These are phyloP conservation scores for Anisogramma anomala DNA, from an alignment of 2,329 filamentous ascomycete genomes.

Conservation along the genomic window DNA sequence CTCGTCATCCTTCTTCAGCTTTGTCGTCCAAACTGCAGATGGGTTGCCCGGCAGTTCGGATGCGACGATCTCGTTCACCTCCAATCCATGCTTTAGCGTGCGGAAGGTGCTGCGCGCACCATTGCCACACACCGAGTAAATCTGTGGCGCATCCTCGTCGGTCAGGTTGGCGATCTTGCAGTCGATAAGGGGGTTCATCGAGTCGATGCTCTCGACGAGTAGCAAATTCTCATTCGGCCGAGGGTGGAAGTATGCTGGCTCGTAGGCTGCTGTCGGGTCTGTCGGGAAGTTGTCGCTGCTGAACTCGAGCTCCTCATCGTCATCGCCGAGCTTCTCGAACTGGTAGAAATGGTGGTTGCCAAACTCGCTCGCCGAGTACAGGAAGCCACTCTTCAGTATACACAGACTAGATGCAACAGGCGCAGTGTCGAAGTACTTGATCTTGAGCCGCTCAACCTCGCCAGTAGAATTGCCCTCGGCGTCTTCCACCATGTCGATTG, in stretches of 20 bases:
- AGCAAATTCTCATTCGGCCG: conserved; percentile 70
- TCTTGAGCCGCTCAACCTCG: conserved; percentile 71
- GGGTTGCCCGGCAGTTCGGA: conserved; percentile 83
- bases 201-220: conserved; percentile 72
- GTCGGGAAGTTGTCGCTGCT: conserved; percentile 70
- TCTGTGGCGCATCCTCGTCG: conserved; percentile 88
- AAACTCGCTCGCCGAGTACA: conserved; percentile 84
- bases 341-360: conserved; percentile 94
- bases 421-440: conserved; percentile 97
- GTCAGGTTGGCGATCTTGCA: conserved; percentile 86
- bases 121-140: conserved; percentile 84
- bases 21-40: conserved; percentile 90
- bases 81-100: conserved; percentile 81
- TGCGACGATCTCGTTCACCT: conserved; percentile 91
- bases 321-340: conserved; percentile 92
- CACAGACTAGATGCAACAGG: conserved; percentile 78
- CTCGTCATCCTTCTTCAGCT: conserved; percentile 67
- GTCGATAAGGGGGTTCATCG: conserved; percentile 83
- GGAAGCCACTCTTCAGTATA: conserved; percentile 89
- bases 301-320: conserved; percentile 82
- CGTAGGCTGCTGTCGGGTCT: conserved; percentile 59
- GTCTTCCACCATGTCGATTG: conserved; percentile 80
- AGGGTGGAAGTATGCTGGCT: conserved; percentile 76
- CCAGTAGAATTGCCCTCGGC: conserved; percentile 65
- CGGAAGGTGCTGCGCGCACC: conserved; percentile 84